phyloP scores from a whole-genome alignment of 2,329 filamentous ascomycete species.

The Stagonosporopsis tanaceti region DNA sequence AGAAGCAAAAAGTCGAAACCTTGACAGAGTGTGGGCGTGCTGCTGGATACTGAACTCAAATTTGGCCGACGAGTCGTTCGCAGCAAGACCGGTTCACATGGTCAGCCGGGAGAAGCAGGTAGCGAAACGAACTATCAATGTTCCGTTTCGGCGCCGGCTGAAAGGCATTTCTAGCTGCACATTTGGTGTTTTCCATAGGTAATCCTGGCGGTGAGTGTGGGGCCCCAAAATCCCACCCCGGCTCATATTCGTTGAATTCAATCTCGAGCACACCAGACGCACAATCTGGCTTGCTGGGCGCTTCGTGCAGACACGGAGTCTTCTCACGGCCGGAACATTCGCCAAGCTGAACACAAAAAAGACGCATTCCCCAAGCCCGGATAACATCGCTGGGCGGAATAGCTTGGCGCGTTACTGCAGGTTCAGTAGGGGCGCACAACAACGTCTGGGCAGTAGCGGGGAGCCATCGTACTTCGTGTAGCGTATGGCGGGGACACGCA shows the following conservation, averaged over 20 bases:
- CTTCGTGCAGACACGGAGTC: constrained; percentile 8
- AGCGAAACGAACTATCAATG: background rate
- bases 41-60: background rate
- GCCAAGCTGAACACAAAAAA: constrained; percentile 20
- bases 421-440: constrained; percentile 7
- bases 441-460: constrained; percentile 19
- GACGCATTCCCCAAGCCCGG: constrained; percentile 16
- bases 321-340: constrained; percentile 16
- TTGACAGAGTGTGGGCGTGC: background rate
- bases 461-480: constrained; percentile 11
- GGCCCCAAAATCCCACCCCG: constrained; percentile 11
- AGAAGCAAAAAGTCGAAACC: background rate
- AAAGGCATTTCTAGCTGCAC: constrained; percentile 9
- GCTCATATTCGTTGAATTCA: constrained; percentile 17
- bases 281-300: constrained; percentile 20
- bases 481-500: constrained; percentile 15
- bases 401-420: constrained; percentile 21
- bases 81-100: background rate
- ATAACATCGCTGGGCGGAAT: constrained; percentile 18
- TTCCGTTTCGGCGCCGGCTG: constrained; percentile 10
- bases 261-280: constrained; percentile 20
- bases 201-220: constrained; percentile 22
- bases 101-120: constrained; percentile 7
- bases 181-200: constrained; percentile 10
- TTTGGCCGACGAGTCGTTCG: background rate